These are phyloP conservation scores for Eucalyptus decipiens DNA, from an alignment of 345 rosid species.

Conservation along the genomic window DNA sequence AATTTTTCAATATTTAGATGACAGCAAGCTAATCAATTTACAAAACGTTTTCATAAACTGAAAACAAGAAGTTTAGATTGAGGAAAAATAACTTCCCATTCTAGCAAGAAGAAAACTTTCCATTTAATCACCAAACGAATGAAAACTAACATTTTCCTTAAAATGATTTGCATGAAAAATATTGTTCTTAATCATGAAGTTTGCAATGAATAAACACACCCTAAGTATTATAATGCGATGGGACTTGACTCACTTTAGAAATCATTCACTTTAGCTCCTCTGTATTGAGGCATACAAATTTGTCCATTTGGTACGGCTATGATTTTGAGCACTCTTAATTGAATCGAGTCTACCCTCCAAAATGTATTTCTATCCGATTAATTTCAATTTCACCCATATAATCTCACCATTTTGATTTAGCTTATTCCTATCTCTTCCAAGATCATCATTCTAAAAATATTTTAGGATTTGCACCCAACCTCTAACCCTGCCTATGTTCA, in stretches of 20 bases:
- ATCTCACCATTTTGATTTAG: background rate
- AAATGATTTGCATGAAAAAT: background rate
- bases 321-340: background rate
- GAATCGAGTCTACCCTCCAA: background rate
- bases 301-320: background rate
- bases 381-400: background rate
- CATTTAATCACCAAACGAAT: rapidly evolving
- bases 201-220: background rate
- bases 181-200: rapidly evolving
- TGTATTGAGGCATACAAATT: background rate
- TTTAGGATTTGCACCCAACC: background rate
- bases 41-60: rapidly evolving
- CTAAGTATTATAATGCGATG: background rate
- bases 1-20: rapidly evolving
- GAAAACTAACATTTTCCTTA: rapidly evolving
- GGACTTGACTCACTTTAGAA: background rate
- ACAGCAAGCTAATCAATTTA: rapidly evolving
- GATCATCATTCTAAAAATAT: background rate
- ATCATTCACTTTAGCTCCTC: rapidly evolving
- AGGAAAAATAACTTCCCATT: rapidly evolving
- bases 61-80: background rate
- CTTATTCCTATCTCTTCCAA: background rate
- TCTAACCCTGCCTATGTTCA: background rate
- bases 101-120: background rate
- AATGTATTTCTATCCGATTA: background rate